Conservation (phyloP, 2,329 filamentous ascomycete species). For the Bimuria novae-zelandiae region DNA sequence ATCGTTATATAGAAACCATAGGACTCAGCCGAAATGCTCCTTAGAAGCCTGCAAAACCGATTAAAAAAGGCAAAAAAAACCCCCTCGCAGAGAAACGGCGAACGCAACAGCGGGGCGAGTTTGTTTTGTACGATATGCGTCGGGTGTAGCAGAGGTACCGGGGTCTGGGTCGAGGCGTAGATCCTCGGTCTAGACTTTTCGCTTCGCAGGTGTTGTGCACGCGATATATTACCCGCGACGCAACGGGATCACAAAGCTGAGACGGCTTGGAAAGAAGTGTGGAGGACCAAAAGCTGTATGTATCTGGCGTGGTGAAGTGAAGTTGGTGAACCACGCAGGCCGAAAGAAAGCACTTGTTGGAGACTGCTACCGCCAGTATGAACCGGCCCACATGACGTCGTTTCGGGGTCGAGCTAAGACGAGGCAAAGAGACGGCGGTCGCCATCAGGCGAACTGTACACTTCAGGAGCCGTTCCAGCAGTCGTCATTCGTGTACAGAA, state of each 20-base stretch:
- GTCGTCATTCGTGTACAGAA: not conserved
- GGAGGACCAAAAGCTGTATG: not conserved
- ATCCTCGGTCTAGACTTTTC: slow-evolving; percentile 7
- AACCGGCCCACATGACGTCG: slow-evolving; percentile 8
- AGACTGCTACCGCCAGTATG: slow-evolving; percentile 6
- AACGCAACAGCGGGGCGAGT: not conserved
- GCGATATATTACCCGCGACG: not conserved
- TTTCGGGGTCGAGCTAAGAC: not conserved
- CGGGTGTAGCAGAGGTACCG: not conserved
- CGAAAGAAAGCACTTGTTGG: slow-evolving; percentile 3
- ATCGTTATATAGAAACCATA: slow-evolving; percentile 4
- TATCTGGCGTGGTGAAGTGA: not conserved
- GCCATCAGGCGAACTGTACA: not conserved
- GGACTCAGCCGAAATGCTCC: not conserved
- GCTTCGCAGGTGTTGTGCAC: slow-evolving; percentile 3
- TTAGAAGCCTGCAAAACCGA: not conserved
- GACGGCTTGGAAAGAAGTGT: not conserved
- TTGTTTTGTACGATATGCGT: not conserved
- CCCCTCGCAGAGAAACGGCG: not conserved
- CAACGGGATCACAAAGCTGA: not conserved
- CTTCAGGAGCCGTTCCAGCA: not conserved
- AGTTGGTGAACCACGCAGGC: not conserved
- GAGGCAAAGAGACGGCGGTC: not conserved
- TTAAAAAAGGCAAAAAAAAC: not conserved
- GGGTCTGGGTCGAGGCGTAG: not conserved